Percentiles rank a stretch among this genome's conserved stretches.
Evolutionary conservation across 768 basidiomycete species (phyloP).

Genomic region (Leccinum sublutescens): DNA sequence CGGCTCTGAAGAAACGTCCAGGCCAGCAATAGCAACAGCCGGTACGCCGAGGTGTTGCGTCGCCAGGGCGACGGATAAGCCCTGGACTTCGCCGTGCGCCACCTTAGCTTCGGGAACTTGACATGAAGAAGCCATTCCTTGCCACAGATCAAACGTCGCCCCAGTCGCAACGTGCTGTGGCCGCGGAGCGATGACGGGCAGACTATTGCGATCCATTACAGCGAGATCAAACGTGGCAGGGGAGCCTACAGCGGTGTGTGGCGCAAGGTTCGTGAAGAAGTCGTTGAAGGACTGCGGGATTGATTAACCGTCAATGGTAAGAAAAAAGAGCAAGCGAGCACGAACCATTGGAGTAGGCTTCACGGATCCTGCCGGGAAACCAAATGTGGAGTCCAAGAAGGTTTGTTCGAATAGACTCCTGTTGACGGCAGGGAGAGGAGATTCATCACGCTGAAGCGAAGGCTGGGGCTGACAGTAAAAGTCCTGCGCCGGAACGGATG

Average conservation of each 20-base stretch:
- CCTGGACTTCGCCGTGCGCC: neutral
- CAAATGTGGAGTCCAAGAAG: slow-evolving; percentile 36
- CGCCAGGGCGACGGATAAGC: neutral
- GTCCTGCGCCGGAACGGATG: neutral
- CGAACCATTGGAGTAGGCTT: slow-evolving; percentile 18
- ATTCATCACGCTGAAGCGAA: slow-evolving; percentile 38
- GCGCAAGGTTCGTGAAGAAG: slow-evolving; percentile 25
- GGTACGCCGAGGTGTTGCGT: slow-evolving; percentile 2
- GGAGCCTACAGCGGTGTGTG: slow-evolving; percentile 13
- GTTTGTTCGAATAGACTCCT: slow-evolving; percentile 46
- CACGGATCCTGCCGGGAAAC: neutral
- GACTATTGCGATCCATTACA: slow-evolving; percentile 24
- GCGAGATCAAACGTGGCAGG: slow-evolving; percentile 18
- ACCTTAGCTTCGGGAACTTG: slow-evolving; percentile 1
- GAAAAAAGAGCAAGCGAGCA: neutral
- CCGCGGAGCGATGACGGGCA: slow-evolving; percentile 21
- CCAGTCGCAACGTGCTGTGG: slow-evolving; percentile 17
- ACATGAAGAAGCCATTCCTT: slow-evolving; percentile 5
- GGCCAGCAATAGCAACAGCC: slow-evolving; percentile 6
- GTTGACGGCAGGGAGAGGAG: slow-evolving; percentile 29
- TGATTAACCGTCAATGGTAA: neutral
- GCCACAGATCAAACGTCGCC: slow-evolving; percentile 22
- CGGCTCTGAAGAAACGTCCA: slow-evolving; percentile 5
- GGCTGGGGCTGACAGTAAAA: slow-evolving; percentile 16
- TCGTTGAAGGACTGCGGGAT: slow-evolving; percentile 21